Evolutionary conservation across 257 asterid genomes (phyloP).

Genomic region (Parsonsia alboflavescens): DNA sequence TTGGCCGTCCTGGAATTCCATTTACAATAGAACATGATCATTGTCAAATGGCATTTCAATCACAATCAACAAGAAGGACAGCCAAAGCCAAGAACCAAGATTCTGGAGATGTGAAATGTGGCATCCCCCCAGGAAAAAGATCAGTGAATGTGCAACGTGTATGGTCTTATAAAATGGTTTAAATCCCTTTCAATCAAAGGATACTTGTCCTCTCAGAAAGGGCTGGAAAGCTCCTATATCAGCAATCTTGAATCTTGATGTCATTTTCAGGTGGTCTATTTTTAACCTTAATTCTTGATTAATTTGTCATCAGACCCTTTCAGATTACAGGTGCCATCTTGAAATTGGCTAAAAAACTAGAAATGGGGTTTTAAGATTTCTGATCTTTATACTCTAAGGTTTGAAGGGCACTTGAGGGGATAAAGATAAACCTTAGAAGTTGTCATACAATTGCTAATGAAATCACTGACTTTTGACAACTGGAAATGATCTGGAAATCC

Average conservation of each 20-base stretch:
- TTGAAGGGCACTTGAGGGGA: too few relatives aligned
- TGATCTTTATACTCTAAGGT: too few relatives aligned
- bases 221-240: constrained; percentile 4
- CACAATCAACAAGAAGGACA: constrained; percentile 32
- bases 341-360: background rate
- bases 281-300: background rate
- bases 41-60: constrained; percentile 14
- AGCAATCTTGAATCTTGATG: constrained; percentile 11
- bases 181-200: constrained; percentile 8
- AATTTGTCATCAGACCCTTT: background rate
- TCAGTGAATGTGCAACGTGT: background rate
- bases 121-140: background rate
- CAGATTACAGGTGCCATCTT: background rate
- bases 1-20: background rate
- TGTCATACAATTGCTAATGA: background rate
- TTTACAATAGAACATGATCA: background rate
- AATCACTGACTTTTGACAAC: background rate
- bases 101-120: constrained; percentile 21
- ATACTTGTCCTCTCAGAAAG: background rate
- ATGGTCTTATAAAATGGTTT: background rate
- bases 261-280: background rate
- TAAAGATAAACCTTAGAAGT: background rate
- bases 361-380: background rate
- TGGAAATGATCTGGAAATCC: background rate
- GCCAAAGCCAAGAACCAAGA: constrained; percentile 46